Conservation (phyloP, 2,329 filamentous ascomycete species). For the Apiospora pterosperma region DNA sequence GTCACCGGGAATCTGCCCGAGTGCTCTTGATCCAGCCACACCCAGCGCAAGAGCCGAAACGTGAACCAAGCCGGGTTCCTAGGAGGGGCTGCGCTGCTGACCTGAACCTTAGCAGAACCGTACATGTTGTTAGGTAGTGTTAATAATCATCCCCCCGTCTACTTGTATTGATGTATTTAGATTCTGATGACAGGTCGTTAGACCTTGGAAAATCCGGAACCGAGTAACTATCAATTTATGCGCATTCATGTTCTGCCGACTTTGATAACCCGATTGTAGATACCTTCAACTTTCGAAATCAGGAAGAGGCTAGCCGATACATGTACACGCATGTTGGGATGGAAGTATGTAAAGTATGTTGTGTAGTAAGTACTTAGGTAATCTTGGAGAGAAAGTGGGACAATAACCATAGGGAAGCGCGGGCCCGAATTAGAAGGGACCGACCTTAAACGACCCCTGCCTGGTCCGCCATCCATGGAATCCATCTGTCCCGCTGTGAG, state of each 20-base stretch:
- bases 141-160: not conserved
- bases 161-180: not conserved
- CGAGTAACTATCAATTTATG: not conserved
- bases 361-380: too few relatives aligned
- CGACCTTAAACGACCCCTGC: not conserved
- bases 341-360: too few relatives aligned
- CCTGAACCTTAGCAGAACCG: not conserved
- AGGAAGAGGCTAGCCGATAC: too few relatives aligned
- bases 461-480: not conserved
- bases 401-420: not conserved
- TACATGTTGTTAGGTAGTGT: not conserved
- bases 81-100: not conserved
- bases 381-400: not conserved
- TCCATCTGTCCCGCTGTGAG: not conserved
- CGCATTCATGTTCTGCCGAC: not conserved
- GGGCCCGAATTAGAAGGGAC: not conserved
- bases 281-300: too few relatives aligned
- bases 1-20: not conserved
- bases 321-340: too few relatives aligned
- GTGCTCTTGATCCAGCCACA: not conserved
- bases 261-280: too few relatives aligned
- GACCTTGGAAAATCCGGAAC: not conserved
- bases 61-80: not conserved
- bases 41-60: not conserved
- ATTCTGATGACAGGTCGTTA: not conserved